Conservation (phyloP, 768 basidiomycete species). For the Trametes gibbosa region DNA sequence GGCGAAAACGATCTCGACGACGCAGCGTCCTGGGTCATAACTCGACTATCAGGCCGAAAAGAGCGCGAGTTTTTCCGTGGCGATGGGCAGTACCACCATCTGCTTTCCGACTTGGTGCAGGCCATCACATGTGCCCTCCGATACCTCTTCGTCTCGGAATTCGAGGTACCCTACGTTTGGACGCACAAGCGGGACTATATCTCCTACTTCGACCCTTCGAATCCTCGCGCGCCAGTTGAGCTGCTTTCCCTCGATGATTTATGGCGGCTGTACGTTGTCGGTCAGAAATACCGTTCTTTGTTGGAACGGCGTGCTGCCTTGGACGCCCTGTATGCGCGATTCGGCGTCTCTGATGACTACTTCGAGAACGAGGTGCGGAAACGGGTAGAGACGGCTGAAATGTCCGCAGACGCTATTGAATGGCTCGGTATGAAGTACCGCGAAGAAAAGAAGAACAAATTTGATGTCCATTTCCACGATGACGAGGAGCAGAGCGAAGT, state of each 20-base stretch:
- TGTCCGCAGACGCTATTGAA: conserved; percentile 86
- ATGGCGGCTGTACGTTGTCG: conserved; percentile 89
- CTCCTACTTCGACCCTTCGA: conserved; percentile 70
- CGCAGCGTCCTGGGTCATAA: conserved; percentile 87
- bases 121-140: conserved; percentile 79
- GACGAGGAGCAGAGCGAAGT: conserved; percentile 49
- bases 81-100: conserved; percentile 55
- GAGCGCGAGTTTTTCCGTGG: conserved; percentile 70
- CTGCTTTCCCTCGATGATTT: conserved; percentile 78
- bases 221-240: conserved; percentile 59
- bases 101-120: conserved; percentile 66
- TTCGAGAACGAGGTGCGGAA: conserved; percentile 68
- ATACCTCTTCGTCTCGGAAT: conserved; percentile 81
- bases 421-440: conserved; percentile 89
- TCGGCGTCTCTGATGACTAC: conserved; percentile 70
- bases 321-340: conserved; percentile 59
- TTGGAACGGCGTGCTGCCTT: conserved; percentile 69
- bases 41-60: conserved; percentile 69
- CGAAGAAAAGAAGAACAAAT: conserved; percentile 50
- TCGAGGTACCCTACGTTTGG: conserved; percentile 96
- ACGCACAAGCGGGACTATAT: conserved; percentile 91
- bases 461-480: conserved; percentile 68
- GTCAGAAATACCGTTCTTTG: conserved; percentile 86
- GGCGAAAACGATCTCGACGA: conserved; percentile 71
- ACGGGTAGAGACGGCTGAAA: conserved; percentile 77